A percentile compares a stretch with the other conserved stretches of the same genome.
phyloP scores from a whole-genome alignment of 2,329 filamentous ascomycete genomes.

The Zasmidium angulare region DNA sequence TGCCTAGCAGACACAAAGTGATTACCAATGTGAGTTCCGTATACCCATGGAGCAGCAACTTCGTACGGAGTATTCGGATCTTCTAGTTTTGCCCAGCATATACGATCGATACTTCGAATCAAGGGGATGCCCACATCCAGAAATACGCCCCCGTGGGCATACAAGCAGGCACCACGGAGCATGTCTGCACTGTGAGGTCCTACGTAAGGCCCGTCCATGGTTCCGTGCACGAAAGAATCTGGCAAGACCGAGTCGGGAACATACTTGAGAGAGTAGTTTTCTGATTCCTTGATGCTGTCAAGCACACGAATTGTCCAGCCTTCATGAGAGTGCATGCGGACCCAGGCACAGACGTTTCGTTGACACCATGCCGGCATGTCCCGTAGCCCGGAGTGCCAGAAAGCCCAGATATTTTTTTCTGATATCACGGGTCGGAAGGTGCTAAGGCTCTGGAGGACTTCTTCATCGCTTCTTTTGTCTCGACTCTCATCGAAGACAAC shows the following conservation, averaged over 20 bases:
- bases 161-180: slow-evolving; percentile 44
- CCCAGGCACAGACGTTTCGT: slow-evolving; percentile 44
- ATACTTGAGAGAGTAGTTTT: slow-evolving; percentile 42
- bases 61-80: slow-evolving; percentile 39
- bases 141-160: slow-evolving; percentile 41
- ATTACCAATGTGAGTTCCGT: slow-evolving; percentile 37
- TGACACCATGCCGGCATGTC: slow-evolving; percentile 39
- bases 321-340: slow-evolving; percentile 31
- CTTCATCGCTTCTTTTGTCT: slow-evolving; percentile 1
- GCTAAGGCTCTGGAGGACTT: neutral
- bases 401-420: slow-evolving; percentile 45
- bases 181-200: slow-evolving; percentile 50
- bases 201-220: slow-evolving; percentile 45
- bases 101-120: slow-evolving; percentile 37
- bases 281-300: slow-evolving; percentile 39
- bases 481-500: neutral
- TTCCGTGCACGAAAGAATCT: slow-evolving; percentile 43
- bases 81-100: slow-evolving; percentile 41
- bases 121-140: slow-evolving; percentile 44
- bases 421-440: slow-evolving; percentile 33
- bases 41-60: slow-evolving; percentile 30
- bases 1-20: slow-evolving; percentile 47
- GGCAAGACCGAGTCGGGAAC: slow-evolving; percentile 36
- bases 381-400: slow-evolving; percentile 39
- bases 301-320: slow-evolving; percentile 46